These are phyloP conservation scores for Galerina marginata DNA, from an alignment of 768 basidiomycete species.

Conservation along the genomic window DNA sequence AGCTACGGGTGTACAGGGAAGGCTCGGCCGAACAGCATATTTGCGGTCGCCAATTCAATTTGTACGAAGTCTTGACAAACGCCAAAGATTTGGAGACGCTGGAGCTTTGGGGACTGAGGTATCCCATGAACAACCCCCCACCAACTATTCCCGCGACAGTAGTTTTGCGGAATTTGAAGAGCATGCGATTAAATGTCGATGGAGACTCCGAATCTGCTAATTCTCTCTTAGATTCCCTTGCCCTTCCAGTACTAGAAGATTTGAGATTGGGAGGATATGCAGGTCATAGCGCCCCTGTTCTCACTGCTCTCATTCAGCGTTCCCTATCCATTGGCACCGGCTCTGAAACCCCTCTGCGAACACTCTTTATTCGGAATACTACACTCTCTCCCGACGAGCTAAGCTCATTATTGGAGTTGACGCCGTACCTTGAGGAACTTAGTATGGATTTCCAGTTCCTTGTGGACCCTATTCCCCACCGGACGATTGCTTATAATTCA, in stretches of 20 bases:
- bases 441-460: background rate
- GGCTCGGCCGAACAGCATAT: background rate
- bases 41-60: background rate
- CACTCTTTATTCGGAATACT: background rate
- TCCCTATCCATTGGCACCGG: background rate
- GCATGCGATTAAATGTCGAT: background rate
- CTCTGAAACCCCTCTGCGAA: background rate
- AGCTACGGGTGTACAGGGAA: constrained; percentile 4
- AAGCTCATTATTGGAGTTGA: background rate
- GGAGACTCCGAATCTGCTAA: background rate
- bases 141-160: background rate
- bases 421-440: background rate
- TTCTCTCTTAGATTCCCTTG: background rate
- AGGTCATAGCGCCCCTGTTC: background rate
- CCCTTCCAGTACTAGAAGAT: background rate
- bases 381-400: background rate
- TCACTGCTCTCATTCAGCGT: background rate
- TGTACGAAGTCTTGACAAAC: background rate
- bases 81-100: background rate
- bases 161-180: background rate
- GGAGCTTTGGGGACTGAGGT: background rate
- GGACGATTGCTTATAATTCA: background rate
- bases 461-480: background rate
- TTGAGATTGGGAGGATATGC: background rate
- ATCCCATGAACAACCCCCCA: background rate